phyloP scores from a whole-genome alignment of 169 alveolate species.

The Eimeria tenella region DNA sequence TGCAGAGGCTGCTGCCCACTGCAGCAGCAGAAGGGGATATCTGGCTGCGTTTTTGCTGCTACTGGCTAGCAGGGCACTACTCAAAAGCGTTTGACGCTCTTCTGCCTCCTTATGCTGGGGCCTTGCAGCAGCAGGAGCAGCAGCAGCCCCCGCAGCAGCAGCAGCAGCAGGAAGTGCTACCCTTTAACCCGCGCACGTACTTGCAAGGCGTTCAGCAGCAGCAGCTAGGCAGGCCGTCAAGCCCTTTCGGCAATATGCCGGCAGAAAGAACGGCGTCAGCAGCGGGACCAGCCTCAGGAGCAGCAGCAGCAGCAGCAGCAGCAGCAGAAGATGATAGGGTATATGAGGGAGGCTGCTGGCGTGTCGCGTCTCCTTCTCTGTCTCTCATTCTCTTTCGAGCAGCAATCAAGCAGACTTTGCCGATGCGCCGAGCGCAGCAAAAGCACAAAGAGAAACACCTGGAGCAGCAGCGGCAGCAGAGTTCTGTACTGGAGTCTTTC shows the following conservation, averaged over 20 bases:
- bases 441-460: constrained; percentile 21
- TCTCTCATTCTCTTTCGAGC: constrained; percentile 27
- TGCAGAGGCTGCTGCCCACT: constrained; percentile 59
- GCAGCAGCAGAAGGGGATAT: constrained; percentile 73
- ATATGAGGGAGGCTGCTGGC: constrained; percentile 59
- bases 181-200: constrained; percentile 43
- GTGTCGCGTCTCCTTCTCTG: constrained; percentile 53
- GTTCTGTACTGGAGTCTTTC: not conserved
- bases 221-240: constrained; percentile 27
- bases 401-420: constrained; percentile 23
- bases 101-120: constrained; percentile 61
- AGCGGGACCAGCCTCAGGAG: not conserved
- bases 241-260: not conserved
- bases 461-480: constrained; percentile 34
- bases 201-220: constrained; percentile 35
- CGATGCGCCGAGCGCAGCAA: constrained; percentile 42
- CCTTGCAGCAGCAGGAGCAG: constrained; percentile 31
- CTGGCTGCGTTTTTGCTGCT: constrained; percentile 65
- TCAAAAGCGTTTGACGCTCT: constrained; percentile 52
- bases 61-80: constrained; percentile 75
- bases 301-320: constrained; percentile 33
- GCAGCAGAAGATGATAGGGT: constrained; percentile 2
- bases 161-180: constrained; percentile 30
- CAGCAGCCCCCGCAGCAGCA: not conserved
- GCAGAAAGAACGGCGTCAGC: not conserved